Evolutionary conservation across 176 grass and related monocot species (phyloP).

Genomic region (Pharus latifolius): DNA sequence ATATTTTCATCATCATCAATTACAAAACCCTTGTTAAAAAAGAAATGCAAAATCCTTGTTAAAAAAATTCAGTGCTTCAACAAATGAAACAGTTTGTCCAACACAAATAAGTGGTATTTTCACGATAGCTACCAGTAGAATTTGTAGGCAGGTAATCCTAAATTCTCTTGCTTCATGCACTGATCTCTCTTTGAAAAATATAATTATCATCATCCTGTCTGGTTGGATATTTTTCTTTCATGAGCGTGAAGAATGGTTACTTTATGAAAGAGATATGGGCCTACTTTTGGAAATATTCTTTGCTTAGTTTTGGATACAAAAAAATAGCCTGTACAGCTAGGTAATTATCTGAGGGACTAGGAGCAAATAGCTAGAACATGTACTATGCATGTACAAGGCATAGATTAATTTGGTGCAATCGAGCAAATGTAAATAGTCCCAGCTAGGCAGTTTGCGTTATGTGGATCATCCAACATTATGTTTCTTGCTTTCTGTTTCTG

Average conservation of each 20-base stretch:
- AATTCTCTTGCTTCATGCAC: neutral
- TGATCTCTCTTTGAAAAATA: neutral
- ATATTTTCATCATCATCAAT: neutral
- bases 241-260: no score
- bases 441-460: neutral
- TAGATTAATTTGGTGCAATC: neutral
- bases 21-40: no score
- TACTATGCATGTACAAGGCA: neutral
- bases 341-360: neutral
- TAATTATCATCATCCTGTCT: neutral
- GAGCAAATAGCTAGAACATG: neutral
- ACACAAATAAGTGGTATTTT: neutral
- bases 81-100: neutral
- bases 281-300: neutral
- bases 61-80: neutral
- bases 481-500: neutral
- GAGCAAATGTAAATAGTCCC: neutral
- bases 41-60: no score
- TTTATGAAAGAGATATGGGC: neutral
- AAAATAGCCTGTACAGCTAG: neutral
- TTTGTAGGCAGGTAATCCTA: neutral
- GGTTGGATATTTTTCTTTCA: neutral
- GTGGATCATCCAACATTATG: neutral
- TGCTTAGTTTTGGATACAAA: no score
- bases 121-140: neutral